A percentile compares a stretch with the other conserved stretches of the same genome.
These are phyloP conservation scores for Schizochytrium sp. DNA, from an alignment of 108 stramenopile genomes.

Conservation along the genomic window DNA sequence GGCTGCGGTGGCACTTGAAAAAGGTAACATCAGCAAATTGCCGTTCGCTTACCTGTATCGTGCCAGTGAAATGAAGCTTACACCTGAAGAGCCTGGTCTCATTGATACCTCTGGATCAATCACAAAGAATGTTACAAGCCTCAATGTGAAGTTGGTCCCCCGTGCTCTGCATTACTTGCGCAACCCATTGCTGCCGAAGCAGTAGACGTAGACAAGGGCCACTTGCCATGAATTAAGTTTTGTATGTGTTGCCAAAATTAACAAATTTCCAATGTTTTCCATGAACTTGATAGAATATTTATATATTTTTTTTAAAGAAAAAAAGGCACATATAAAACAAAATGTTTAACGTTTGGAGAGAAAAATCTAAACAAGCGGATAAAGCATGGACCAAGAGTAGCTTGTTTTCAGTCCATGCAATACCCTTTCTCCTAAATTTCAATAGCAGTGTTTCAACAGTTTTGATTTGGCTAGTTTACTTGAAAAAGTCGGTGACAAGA, in stretches of 20 bases:
- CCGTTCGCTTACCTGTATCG: neutral
- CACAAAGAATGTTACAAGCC: neutral
- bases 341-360: no score
- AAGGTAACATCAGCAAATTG: neutral
- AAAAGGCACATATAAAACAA: no score
- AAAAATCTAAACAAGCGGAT: no score
- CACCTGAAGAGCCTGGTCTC: neutral
- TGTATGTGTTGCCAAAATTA: no score
- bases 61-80: neutral
- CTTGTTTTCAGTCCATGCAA: no score
- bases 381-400: no score
- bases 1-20: conserved; percentile 1
- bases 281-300: no score
- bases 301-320: no score
- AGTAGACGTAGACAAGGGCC: neutral
- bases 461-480: neutral
- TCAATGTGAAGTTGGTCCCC: neutral
- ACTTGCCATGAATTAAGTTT: no score
- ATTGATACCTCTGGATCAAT: neutral
- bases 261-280: no score
- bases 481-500: conserved; percentile 1
- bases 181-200: neutral
- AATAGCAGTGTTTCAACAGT: no score
- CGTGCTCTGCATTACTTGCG: neutral
- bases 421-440: no score